A percentile compares a stretch with the other conserved stretches of the same genome.
These are phyloP conservation scores for Rhizophagus prolifer DNA, from an alignment of 192 early-diverging fungal genomes.

Conservation along the genomic window DNA sequence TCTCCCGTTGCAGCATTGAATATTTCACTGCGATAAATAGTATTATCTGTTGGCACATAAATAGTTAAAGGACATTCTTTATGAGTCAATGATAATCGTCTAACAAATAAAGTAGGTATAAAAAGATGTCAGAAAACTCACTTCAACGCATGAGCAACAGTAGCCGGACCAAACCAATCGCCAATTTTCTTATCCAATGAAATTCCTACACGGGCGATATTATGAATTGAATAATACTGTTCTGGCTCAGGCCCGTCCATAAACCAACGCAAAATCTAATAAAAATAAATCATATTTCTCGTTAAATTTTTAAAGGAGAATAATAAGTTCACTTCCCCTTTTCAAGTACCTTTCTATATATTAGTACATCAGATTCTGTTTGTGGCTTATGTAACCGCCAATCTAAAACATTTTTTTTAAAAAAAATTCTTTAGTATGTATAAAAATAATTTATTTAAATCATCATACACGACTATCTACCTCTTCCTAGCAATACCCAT, in stretches of 20 bases:
- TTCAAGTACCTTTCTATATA: constrained; percentile 30
- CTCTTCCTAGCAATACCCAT: constrained; percentile 39
- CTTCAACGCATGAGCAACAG: constrained; percentile 42
- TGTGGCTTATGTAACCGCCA: constrained; percentile 31
- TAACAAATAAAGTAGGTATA: constrained; percentile 5
- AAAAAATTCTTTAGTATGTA: not conserved
- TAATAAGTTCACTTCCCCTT: too few relatives aligned
- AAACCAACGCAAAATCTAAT: constrained; percentile 40
- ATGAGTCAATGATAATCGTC: constrained; percentile 36
- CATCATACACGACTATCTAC: constrained; percentile 11
- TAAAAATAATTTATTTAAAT: not conserved
- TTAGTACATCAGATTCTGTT: constrained; percentile 14
- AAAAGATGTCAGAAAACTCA: constrained; percentile 19
- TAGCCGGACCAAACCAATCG: constrained; percentile 48
- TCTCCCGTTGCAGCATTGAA: constrained; percentile 5
- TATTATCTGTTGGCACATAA: constrained; percentile 35
- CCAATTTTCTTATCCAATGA: constrained; percentile 43
- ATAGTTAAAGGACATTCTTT: constrained; percentile 36
- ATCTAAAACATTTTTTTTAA: not conserved
- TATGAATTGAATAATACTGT: constrained; percentile 46
- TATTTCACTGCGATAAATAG: constrained; percentile 29
- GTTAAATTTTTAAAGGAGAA: too few relatives aligned
- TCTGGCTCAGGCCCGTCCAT: constrained; percentile 43
- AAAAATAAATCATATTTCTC: not conserved
- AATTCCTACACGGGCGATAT: constrained; percentile 37